Conservation (phyloP, 73 alveolate species). For the Symbiodinium natans region DNA sequence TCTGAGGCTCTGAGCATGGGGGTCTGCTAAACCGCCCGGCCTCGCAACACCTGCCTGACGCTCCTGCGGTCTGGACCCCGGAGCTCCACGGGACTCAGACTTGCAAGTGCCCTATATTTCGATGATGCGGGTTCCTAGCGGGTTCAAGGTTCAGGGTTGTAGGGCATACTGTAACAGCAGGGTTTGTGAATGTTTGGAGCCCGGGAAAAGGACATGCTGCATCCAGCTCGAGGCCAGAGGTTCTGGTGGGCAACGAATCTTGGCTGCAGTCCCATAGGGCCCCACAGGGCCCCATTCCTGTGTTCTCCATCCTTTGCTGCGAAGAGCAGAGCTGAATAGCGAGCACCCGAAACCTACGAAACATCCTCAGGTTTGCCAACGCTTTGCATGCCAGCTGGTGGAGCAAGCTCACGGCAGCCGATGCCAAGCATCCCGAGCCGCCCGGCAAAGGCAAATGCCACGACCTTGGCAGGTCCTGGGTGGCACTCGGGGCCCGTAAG, state of each 20-base stretch:
- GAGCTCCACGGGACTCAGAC: background rate
- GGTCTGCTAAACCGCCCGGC: slow-evolving; percentile 50
- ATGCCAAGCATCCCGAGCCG: slow-evolving; percentile 47
- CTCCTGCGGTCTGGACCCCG: background rate
- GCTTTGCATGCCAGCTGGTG: slow-evolving; percentile 80
- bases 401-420: slow-evolving; percentile 80
- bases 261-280: background rate
- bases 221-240: slow-evolving; percentile 69
- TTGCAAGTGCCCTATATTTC: background rate
- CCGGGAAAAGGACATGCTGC: slow-evolving; percentile 21
- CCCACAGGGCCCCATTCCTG: background rate
- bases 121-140: background rate
- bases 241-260: slow-evolving; percentile 89
- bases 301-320: background rate
- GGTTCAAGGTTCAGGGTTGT: background rate
- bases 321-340: background rate
- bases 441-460: slow-evolving; percentile 7
- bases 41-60: slow-evolving; percentile 40
- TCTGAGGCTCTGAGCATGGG: slow-evolving; percentile 29
- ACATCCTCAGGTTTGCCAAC: slow-evolving; percentile 40
- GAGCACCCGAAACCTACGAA: background rate
- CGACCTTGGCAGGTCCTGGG: no score
- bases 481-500: no score
- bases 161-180: background rate
- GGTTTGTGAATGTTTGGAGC: background rate